Percentiles rank a stretch among this genome's conserved stretches.
These are phyloP conservation scores for Infundibulicybe gibba DNA, from an alignment of 768 basidiomycete genomes.

Conservation along the genomic window DNA sequence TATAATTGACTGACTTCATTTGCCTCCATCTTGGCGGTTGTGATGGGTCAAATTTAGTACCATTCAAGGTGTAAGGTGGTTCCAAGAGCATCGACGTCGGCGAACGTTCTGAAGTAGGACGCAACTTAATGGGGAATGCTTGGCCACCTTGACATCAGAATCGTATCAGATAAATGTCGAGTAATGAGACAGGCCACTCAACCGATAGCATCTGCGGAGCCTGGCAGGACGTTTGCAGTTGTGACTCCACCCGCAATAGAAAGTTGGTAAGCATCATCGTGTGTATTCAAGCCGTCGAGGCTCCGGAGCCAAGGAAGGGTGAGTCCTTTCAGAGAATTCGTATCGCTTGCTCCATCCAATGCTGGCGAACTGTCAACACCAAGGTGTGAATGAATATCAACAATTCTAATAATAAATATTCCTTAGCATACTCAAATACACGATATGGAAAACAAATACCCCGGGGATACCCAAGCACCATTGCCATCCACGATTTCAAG, in stretches of 20 bases:
- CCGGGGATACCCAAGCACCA: conserved; percentile 57
- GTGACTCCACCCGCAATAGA: conserved; percentile 71
- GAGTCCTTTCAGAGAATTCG: conserved; percentile 49
- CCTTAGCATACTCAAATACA: background rate
- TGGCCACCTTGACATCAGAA: conserved; percentile 54
- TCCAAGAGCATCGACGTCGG: conserved; percentile 69
- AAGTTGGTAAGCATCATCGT: conserved; percentile 57
- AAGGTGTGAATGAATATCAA: conserved; percentile 44
- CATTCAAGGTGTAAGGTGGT: conserved; percentile 53
- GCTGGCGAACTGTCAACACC: conserved; percentile 27
- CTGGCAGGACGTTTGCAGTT: conserved; percentile 73
- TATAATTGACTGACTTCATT: conserved; percentile 49
- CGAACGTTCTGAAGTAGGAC: conserved; percentile 67
- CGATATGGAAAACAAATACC: conserved; percentile 1
- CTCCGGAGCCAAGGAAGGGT: conserved; percentile 64
- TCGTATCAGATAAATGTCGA: background rate
- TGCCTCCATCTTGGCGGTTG: conserved; percentile 52
- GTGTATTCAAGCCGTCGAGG: conserved; percentile 73
- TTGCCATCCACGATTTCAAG: conserved; percentile 46
- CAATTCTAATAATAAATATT: conserved; percentile 19
- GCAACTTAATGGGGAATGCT: conserved; percentile 73
- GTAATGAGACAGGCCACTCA: background rate
- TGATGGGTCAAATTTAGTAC: conserved; percentile 34
- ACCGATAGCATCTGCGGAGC: conserved; percentile 63
- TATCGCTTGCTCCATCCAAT: conserved; percentile 40